A percentile compares a stretch with the other conserved stretches of the same genome.
phyloP scores from a whole-genome alignment of 2,329 filamentous ascomycete species.

The Cladophialophora carrionii region DNA sequence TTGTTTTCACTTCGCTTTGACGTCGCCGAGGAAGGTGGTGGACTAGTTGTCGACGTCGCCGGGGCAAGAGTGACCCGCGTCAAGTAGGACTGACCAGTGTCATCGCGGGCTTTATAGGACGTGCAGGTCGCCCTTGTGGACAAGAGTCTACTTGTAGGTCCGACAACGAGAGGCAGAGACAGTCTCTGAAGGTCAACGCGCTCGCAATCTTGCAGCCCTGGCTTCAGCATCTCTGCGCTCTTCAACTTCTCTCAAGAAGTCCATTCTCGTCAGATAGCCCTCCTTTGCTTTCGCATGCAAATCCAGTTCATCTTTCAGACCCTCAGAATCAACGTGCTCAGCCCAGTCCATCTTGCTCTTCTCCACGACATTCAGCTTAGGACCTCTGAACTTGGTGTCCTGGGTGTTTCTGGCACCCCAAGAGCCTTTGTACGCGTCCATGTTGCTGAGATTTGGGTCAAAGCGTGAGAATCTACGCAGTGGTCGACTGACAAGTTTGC shows the following conservation, averaged over 20 bases:
- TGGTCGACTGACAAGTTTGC: constrained; percentile 44
- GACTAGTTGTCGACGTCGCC: not conserved
- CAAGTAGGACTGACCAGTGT: not conserved
- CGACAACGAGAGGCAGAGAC: not conserved
- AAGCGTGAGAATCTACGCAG: constrained; percentile 51
- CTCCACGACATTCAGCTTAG: constrained; percentile 68
- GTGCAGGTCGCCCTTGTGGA: not conserved
- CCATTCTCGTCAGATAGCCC: constrained; percentile 64
- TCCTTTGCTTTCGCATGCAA: constrained; percentile 65
- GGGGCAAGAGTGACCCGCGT: constrained; percentile 5
- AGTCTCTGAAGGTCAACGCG: constrained; percentile 18
- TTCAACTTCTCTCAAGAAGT: constrained; percentile 64
- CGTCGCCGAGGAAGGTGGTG: not conserved
- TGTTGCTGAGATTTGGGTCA: constrained; percentile 47
- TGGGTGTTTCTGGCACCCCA: constrained; percentile 37
- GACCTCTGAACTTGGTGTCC: constrained; percentile 49
- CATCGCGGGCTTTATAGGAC: not conserved
- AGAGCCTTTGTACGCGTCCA: constrained; percentile 42
- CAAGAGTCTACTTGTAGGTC: constrained; percentile 4
- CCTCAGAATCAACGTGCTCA: constrained; percentile 63
- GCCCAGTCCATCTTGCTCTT: constrained; percentile 69
- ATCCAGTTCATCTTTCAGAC: constrained; percentile 64
- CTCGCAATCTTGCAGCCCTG: constrained; percentile 55
- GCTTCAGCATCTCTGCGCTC: constrained; percentile 60
- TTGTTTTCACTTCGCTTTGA: constrained; percentile 4